These are phyloP conservation scores for Groenewaldozyma salmanticensis DNA, from an alignment of 805 yeast genomes.

Conservation along the genomic window DNA sequence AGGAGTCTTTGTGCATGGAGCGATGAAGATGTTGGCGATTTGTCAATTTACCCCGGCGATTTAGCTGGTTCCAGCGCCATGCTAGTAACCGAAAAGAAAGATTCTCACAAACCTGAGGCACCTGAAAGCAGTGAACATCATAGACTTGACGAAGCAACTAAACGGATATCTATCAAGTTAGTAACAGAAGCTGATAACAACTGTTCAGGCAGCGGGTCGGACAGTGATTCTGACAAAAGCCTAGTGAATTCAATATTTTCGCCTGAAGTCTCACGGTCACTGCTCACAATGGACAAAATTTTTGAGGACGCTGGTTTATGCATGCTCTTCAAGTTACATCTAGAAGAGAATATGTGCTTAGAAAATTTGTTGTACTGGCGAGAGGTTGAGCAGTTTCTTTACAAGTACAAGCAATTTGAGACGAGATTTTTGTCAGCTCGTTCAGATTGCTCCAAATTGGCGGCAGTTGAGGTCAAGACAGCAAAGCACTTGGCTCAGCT, in stretches of 20 bases:
- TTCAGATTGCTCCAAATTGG: too few species aligned
- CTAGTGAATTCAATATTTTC: background rate
- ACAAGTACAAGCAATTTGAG: conserved; percentile 3
- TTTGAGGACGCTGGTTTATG: conserved; percentile 69
- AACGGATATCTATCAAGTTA: background rate
- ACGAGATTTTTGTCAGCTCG: background rate
- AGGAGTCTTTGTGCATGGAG: conserved; percentile 8
- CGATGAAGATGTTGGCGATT: background rate
- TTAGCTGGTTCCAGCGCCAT: background rate
- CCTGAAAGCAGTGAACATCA: background rate
- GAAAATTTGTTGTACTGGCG: conserved; percentile 70
- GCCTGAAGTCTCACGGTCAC: background rate
- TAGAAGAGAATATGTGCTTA: conserved; percentile 53
- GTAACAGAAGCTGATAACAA: background rate
- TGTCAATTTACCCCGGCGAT: background rate
- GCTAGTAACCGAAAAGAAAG: too few species aligned
- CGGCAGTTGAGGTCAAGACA: conserved; percentile 8
- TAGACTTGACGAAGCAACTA: background rate
- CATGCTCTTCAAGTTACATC: conserved; percentile 54
- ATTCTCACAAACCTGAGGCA: background rate
- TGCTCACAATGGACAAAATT: conserved; percentile 30
- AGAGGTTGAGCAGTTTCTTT: conserved; percentile 41
- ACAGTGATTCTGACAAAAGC: background rate
- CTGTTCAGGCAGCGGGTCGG: background rate
- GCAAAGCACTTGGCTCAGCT: conserved; percentile 40